These are phyloP conservation scores for Nicotiana undulata DNA, from an alignment of 257 asterid species.

Conservation along the genomic window DNA sequence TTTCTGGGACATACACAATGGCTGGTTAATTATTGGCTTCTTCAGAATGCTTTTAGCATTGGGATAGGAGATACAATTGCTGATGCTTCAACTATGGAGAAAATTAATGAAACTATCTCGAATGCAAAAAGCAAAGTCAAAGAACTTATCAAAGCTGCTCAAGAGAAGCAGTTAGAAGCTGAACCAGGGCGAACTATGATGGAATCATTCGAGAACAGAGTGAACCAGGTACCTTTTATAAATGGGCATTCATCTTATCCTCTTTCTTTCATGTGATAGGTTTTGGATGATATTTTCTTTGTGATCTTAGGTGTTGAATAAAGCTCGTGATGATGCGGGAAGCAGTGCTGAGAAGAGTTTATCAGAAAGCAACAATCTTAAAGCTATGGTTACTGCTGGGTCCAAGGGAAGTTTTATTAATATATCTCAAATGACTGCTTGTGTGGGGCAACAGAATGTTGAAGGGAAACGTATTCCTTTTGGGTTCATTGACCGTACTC, in stretches of 20 bases:
- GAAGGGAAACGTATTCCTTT: constrained; percentile 99
- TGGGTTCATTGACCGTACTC: constrained; percentile 84
- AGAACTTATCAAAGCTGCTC: constrained; percentile 64
- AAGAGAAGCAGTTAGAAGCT: constrained; percentile 80
- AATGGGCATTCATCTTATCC: background rate
- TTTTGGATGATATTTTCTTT: constrained; percentile 7
- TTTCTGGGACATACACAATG: constrained; percentile 98
- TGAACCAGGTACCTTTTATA: constrained; percentile 61
- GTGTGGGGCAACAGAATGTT: constrained; percentile 99
- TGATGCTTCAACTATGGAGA: constrained; percentile 88
- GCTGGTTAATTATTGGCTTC: constrained; percentile 99
- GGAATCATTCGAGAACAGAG: constrained; percentile 97
- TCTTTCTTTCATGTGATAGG: background rate
- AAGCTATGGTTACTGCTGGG: constrained; percentile 99
- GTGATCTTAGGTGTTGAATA: constrained; percentile 77
- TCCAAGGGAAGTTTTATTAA: constrained; percentile 99
- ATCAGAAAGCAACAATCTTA: constrained; percentile 94
- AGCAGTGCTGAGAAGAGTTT: constrained; percentile 97
- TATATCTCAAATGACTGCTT: constrained; percentile 99
- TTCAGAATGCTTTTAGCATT: constrained; percentile 90
- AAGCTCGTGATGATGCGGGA: constrained; percentile 99
- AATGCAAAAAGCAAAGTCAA: constrained; percentile 88
- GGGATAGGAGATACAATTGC: constrained; percentile 99
- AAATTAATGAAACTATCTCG: constrained; percentile 72
- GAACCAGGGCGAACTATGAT: constrained; percentile 99